phyloP scores from a whole-genome alignment of 2,329 filamentous ascomycete species.

The Lachnellula occidentalis region DNA sequence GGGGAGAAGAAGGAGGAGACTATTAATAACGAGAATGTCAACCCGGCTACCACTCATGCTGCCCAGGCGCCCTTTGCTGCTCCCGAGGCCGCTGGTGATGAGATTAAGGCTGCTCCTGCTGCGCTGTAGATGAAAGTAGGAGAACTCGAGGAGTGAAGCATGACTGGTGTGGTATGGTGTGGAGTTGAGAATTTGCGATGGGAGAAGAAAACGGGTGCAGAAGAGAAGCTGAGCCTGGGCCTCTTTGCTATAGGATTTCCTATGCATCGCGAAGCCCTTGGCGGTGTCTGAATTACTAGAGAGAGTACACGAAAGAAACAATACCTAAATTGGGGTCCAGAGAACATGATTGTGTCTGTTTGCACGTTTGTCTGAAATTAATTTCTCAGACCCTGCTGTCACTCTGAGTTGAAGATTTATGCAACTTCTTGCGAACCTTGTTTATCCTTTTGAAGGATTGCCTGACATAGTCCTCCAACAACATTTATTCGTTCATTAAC shows the following conservation, averaged over 20 bases:
- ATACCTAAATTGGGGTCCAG: neutral
- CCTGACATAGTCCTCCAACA: no score
- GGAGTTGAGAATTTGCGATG: neutral
- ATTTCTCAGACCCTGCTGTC: no score
- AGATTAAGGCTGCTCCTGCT: constrained; percentile 22
- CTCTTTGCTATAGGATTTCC: neutral
- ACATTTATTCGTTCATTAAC: neutral
- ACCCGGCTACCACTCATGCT: constrained; percentile 20
- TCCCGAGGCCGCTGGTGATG: constrained; percentile 15
- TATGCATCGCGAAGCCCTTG: neutral
- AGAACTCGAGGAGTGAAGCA: neutral
- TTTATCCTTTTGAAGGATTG: no score
- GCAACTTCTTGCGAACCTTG: no score
- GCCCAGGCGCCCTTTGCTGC: constrained; percentile 14
- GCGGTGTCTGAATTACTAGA: neutral
- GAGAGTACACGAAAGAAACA: neutral
- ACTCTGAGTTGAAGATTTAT: no score
- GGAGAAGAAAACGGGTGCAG: neutral
- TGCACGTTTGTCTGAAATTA: no score
- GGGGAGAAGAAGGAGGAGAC: constrained; percentile 26
- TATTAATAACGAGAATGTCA: constrained; percentile 33
- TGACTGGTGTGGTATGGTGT: neutral
- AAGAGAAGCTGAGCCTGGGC: neutral
- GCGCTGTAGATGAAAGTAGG: constrained; percentile 9
- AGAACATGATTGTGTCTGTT: no score